Evolutionary conservation across 163 green algal genomes (phyloP), one percentile per base, ranked within the genome.

Genomic region (Chlorella variabilis): DNA sequence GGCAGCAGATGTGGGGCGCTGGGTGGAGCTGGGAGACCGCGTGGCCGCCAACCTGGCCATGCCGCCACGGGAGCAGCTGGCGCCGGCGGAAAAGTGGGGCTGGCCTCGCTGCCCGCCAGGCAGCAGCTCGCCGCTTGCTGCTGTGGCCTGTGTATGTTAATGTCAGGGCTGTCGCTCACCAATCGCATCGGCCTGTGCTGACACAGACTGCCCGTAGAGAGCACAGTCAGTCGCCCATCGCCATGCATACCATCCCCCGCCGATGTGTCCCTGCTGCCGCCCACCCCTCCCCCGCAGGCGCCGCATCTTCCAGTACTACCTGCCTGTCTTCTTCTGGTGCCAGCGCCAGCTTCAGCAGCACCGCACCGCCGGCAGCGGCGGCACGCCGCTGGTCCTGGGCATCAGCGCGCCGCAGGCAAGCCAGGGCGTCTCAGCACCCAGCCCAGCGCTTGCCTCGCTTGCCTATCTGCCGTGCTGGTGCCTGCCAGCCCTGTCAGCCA

Each of bases 251-350:
- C n/a, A n/a, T n/a, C n/a, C n/a, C n/a, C n/a, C n/a, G n/a, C n/a
- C n/a, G n/a, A n/a, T n/a, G n/a, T n/a, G n/a, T n/a, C n/a, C n/a
- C n/a, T n/a, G n/a, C n/a, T n/a, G n/a, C n/a, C n/a, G n/a, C n/a
- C n/a, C n/a, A n/a, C n/a, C n/a, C n/a, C n/a, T n/a, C n/a, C n/a
- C n/a, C 39, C 36, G 59, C 82, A 91, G 86, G 65, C 61, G 78
- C 38, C 82, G 89, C n/a, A 81, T 98, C 27, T 98, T 94, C 83
- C 96, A 96, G 33, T 99, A 99, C 90, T 99, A 99, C 91, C 90
- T 99, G 31, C 97, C 97, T 0, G 90, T 98, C 2, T 98, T 93
- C 88, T 95, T 97, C 78, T 99, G 97, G 96, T 88, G 88, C 25
- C 36, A 87, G 34, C n/a, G 75, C 0, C 95, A 98, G 87, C 73